Evolutionary conservation across 192 early-diverging fungal species (phyloP).

Genomic region (Linnemannia elongata): DNA sequence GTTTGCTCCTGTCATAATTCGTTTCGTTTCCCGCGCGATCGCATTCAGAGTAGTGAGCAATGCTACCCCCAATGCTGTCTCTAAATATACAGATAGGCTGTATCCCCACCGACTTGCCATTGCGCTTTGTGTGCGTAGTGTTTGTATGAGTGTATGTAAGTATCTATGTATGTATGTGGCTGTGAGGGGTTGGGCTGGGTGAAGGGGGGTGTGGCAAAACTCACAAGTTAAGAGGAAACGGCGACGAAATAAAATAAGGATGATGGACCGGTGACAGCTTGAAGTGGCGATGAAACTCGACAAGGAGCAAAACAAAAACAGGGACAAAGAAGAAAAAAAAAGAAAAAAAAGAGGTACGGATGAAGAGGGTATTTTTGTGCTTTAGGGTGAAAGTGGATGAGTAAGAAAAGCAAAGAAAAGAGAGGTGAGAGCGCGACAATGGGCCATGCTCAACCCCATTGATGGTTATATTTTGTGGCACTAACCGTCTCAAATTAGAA

Average conservation of each 20-base stretch:
- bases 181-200: not conserved
- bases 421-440: no score
- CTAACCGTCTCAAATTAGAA: no score
- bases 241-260: not conserved
- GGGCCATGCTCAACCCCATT: no score
- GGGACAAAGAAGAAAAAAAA: no score
- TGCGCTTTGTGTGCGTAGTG: not conserved
- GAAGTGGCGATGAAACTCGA: not conserved
- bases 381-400: no score
- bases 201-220: not conserved
- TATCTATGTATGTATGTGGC: not conserved
- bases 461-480: no score
- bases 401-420: not conserved
- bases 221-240: not conserved
- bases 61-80: not conserved
- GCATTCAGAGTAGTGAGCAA: not conserved
- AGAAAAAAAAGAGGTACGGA: no score
- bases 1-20: not conserved
- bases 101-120: not conserved
- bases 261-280: not conserved
- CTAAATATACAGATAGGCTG: not conserved
- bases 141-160: not conserved
- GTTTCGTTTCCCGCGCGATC: not conserved
- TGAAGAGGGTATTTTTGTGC: no score
- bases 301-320: not conserved